Conservation (phyloP, 1,139 yeast genomes). For the Kurtzmaniella quercitrusa region DNA sequence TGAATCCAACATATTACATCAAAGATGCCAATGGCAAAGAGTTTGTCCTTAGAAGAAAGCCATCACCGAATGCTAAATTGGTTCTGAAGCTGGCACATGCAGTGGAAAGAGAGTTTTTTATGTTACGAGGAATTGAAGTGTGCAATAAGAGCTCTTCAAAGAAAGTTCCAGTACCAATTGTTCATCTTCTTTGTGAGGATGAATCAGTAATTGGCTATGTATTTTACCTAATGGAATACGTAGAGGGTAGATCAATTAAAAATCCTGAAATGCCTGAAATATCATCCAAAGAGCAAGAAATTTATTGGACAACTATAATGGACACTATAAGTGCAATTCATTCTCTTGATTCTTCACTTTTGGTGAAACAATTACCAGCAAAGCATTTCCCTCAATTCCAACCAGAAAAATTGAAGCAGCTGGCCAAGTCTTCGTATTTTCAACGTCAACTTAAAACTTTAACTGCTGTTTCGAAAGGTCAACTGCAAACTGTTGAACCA, state of each 20-base stretch:
- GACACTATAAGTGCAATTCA: slow-evolving; percentile 52
- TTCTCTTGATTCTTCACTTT: slow-evolving; percentile 41
- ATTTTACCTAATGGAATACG: slow-evolving; percentile 60
- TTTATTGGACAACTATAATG: slow-evolving; percentile 50
- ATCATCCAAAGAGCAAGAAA: slow-evolving; percentile 17
- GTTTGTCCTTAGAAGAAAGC: slow-evolving; percentile 58
- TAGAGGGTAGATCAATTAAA: slow-evolving; percentile 57
- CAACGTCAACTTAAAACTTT: slow-evolving; percentile 54
- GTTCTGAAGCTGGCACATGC: slow-evolving; percentile 63
- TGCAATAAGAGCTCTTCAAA: slow-evolving; percentile 19
- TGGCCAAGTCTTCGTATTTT: slow-evolving; percentile 38
- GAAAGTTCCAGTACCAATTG: slow-evolving; percentile 48
- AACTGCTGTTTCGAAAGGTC: slow-evolving; percentile 44
- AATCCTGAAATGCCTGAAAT: slow-evolving; percentile 48
- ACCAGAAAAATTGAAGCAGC: slow-evolving; percentile 18
- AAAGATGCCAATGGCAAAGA: slow-evolving; percentile 37
- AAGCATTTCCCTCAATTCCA: slow-evolving; percentile 46
- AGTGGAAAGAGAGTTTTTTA: slow-evolving; percentile 58
- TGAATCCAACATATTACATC: slow-evolving; percentile 60
- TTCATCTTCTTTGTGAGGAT: slow-evolving; percentile 49
- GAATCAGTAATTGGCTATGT: slow-evolving; percentile 47
- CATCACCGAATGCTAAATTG: slow-evolving; percentile 50
- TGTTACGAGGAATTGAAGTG: slow-evolving; percentile 44
- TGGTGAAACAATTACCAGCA: slow-evolving; percentile 43
- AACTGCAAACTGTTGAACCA: slow-evolving; percentile 45